Conservation (phyloP, 2,329 filamentous ascomycete species). For the Aspergillus neoniger region DNA sequence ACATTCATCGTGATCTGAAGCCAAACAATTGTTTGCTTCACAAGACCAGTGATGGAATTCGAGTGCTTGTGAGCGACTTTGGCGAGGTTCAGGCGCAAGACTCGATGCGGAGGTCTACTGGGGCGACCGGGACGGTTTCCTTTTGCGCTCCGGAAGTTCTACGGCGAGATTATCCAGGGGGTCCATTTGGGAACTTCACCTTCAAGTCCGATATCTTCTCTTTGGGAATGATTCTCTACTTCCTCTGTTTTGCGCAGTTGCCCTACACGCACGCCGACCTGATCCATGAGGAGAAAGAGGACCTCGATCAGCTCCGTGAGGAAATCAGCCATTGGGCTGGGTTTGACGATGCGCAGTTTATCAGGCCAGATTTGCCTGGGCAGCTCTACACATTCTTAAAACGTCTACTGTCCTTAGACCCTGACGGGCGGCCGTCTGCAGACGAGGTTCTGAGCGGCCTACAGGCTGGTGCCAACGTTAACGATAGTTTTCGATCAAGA, state of each 20-base stretch:
- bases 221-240: conserved; percentile 96
- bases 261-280: conserved; percentile 84
- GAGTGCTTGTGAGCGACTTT: conserved; percentile 94
- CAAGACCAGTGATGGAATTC: conserved; percentile 67
- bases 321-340: conserved; percentile 89
- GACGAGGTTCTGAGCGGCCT: conserved; percentile 81
- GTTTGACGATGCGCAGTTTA: conserved; percentile 73
- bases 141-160: conserved; percentile 97
- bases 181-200: conserved; percentile 86
- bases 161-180: conserved; percentile 61
- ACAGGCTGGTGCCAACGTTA: conserved; percentile 61
- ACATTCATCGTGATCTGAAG: conserved; percentile 94
- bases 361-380: conserved; percentile 79
- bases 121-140: conserved; percentile 92
- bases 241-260: conserved; percentile 89
- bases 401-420: conserved; percentile 74
- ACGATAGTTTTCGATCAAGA: conserved; percentile 48
- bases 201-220: conserved; percentile 99
- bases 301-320: conserved; percentile 77
- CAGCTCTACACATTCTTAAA: conserved; percentile 84
- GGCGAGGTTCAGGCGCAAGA: conserved; percentile 91
- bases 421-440: conserved; percentile 75
- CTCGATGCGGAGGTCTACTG: conserved; percentile 79
- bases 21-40: conserved; percentile 94
- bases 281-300: conserved; percentile 87